Conservation (phyloP, 2,329 filamentous ascomycete genomes). For the Diaporthe australafricana region DNA sequence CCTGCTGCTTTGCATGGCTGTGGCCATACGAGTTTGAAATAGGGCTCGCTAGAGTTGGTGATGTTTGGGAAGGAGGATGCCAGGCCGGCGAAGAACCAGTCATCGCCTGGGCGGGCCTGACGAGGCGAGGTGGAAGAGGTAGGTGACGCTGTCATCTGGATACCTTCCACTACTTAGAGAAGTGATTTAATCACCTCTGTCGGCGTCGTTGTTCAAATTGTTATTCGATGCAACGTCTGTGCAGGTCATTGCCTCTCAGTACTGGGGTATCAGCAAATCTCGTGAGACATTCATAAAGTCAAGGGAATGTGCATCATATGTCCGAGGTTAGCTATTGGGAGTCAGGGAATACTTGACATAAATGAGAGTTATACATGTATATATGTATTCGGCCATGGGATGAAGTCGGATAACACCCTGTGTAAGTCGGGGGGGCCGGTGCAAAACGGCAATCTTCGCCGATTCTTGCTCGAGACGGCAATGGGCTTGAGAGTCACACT, state of each 20-base stretch:
- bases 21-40: constrained; percentile 36
- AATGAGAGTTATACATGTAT: not conserved
- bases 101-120: not conserved
- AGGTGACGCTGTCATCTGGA: constrained; percentile 9
- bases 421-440: not conserved
- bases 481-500: too few species aligned
- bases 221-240: not conserved
- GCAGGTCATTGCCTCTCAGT: not conserved
- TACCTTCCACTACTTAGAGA: too few species aligned
- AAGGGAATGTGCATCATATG: too few species aligned
- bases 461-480: not conserved
- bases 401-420: not conserved
- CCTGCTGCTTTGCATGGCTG: constrained; percentile 13
- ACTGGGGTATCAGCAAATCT: not conserved
- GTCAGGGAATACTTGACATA: not conserved
- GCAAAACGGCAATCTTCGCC: constrained; percentile 28
- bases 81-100: constrained; percentile 34
- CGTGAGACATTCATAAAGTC: not conserved
- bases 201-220: not conserved
- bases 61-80: constrained; percentile 36
- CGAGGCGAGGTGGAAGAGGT: not conserved
- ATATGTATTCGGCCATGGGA: not conserved
- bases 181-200: not conserved
- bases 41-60: constrained; percentile 32
- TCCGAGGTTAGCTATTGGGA: not conserved